Evolutionary conservation across 192 early-diverging fungal species (phyloP).

Genomic region (Backusella liffmaniae): DNA sequence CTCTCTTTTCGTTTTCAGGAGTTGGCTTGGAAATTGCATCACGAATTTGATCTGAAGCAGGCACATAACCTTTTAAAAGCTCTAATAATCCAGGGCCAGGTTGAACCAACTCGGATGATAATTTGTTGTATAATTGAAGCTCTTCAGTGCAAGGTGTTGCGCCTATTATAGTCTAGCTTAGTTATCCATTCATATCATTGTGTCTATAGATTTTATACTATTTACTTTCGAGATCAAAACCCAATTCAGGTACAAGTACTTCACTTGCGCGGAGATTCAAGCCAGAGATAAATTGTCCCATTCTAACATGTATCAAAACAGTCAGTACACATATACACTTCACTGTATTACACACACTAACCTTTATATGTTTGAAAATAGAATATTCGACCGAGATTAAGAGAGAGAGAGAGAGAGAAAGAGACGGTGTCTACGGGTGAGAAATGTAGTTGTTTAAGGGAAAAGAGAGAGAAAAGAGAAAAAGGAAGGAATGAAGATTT

Average conservation of each 20-base stretch:
- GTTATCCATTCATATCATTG: not conserved
- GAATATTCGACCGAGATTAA: not conserved
- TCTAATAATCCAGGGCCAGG: conserved; percentile 54
- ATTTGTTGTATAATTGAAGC: conserved; percentile 54
- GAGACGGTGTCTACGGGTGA: not conserved
- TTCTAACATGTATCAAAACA: not conserved
- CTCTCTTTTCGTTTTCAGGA: conserved; percentile 82
- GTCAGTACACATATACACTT: too few relatives aligned
- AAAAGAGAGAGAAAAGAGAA: not conserved
- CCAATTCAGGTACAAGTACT: conserved; percentile 52
- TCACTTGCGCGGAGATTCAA: conserved; percentile 43
- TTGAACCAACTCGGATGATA: conserved; percentile 50
- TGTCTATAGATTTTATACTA: conserved; percentile 7
- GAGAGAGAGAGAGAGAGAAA: not conserved
- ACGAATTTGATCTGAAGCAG: conserved; percentile 73
- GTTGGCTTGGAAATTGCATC: conserved; percentile 85
- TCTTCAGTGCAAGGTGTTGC: conserved; percentile 63
- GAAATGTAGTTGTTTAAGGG: not conserved
- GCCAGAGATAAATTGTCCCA: conserved; percentile 51
- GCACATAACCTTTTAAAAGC: conserved; percentile 56
- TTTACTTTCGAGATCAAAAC: conserved; percentile 64
- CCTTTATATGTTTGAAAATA: not conserved
- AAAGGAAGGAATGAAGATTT: not conserved
- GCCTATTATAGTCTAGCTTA: conserved; percentile 29
- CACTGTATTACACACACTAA: not conserved